Conservation (phyloP, 768 basidiomycete species). For the Tylopilus vinaceipallidus region DNA sequence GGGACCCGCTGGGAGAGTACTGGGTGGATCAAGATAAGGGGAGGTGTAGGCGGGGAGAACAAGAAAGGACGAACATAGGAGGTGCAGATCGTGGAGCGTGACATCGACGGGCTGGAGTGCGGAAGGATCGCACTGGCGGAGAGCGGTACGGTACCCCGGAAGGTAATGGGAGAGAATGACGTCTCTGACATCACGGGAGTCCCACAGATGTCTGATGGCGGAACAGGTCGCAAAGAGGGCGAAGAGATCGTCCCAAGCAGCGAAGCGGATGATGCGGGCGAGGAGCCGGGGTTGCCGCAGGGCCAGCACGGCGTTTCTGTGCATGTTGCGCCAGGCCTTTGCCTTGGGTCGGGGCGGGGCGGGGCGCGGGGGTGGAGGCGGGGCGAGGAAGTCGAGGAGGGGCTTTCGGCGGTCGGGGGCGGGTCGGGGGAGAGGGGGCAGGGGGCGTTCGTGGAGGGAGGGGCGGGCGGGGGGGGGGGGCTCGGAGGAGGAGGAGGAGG, state of each 20-base stretch:
- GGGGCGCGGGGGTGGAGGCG: not conserved
- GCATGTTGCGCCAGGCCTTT: slow-evolving; percentile 30
- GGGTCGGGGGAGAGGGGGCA: slow-evolving; percentile 17
- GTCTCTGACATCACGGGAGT: slow-evolving; percentile 33
- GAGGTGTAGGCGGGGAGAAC: slow-evolving; percentile 2
- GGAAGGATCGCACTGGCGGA: slow-evolving; percentile 40
- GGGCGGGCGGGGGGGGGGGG: slow-evolving; percentile 21
- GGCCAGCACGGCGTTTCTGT: slow-evolving; percentile 21
- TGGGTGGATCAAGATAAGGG: slow-evolving; percentile 26
- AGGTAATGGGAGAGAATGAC: slow-evolving; percentile 49
- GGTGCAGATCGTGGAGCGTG: slow-evolving; percentile 56
- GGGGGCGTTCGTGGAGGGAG: slow-evolving; percentile 18
- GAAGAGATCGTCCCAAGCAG: slow-evolving; percentile 41
- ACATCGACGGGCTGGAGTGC: slow-evolving; percentile 48
- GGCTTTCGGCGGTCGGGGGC: not conserved
- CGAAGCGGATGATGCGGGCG: slow-evolving; percentile 27
- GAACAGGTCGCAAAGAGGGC: slow-evolving; percentile 37
- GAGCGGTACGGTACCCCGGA: slow-evolving; percentile 50
- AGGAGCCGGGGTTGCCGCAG: slow-evolving; percentile 38
- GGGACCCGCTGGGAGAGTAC: slow-evolving; percentile 65
- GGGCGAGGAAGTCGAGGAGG: not conserved
- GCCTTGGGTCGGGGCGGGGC: slow-evolving; percentile 9
- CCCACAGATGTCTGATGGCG: slow-evolving; percentile 34
- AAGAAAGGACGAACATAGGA: slow-evolving; percentile 54
- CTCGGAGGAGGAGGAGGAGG: slow-evolving; percentile 19